A percentile compares a stretch with the other conserved stretches of the same genome.
Conservation (phyloP, 2,329 filamentous ascomycete genomes). For the Teratosphaeria gauchensis region DNA sequence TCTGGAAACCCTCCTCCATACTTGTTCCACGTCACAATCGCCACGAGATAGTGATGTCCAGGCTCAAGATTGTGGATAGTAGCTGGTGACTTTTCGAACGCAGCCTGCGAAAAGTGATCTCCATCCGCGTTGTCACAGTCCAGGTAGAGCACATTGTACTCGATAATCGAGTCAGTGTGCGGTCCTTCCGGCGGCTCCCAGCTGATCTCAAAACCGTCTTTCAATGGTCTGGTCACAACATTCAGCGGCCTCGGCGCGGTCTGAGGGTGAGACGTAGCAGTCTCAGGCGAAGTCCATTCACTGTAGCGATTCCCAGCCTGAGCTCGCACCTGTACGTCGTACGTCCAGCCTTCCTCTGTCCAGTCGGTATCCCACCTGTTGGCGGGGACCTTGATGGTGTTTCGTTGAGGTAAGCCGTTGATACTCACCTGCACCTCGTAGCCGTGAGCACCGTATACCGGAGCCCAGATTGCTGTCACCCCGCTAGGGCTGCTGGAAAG, state of each 20-base stretch:
- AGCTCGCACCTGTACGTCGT: not conserved
- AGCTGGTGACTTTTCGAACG: not conserved
- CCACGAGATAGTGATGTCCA: not conserved
- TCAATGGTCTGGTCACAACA: not conserved
- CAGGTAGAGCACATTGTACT: not conserved
- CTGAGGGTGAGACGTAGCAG: not conserved
- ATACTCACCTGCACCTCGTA: not conserved
- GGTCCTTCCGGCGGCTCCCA: not conserved
- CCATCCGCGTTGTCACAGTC: not conserved
- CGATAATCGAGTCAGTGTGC: not conserved
- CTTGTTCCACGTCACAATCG: not conserved
- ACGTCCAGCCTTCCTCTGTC: not conserved
- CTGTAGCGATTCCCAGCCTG: not conserved
- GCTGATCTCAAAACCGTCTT: not conserved
- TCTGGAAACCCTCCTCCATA: not conserved
- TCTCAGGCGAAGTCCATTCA: not conserved
- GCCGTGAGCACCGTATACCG: not conserved
- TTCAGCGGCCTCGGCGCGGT: not conserved
- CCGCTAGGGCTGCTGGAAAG: not conserved
- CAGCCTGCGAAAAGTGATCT: not conserved
- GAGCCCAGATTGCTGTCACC: not conserved
- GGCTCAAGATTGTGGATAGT: not conserved
- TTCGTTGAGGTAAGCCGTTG: not conserved
- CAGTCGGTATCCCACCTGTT: not conserved
- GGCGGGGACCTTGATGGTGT: not conserved